A percentile compares a stretch with the other conserved stretches of the same genome.
Evolutionary conservation across 164 flowering plant genomes (phyloP).

Genomic region (Liquidambar formosana): DNA sequence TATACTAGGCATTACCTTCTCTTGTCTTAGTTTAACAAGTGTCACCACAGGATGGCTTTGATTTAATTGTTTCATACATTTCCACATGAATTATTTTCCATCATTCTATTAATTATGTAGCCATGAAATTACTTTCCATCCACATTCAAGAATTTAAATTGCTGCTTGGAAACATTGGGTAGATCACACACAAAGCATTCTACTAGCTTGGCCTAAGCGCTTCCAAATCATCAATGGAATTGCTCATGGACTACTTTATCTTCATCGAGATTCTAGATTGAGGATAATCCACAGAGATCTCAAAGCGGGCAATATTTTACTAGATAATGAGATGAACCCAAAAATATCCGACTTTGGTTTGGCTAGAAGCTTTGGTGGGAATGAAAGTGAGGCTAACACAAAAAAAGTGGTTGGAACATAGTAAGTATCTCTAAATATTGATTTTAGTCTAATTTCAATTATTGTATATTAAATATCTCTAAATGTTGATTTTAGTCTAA

Average conservation of each 20-base stretch:
- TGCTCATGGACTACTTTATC: slow-evolving; percentile 9
- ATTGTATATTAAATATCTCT: too few relatives aligned
- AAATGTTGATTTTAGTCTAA: background rate
- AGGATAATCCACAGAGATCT: slow-evolving; percentile 9
- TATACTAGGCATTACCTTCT: too few relatives aligned
- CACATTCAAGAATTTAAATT: background rate
- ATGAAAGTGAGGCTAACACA: slow-evolving; percentile 6
- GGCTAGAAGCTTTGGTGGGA: slow-evolving; percentile 11
- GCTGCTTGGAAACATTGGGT: background rate
- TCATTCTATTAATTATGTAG: too few relatives aligned
- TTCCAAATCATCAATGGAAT: slow-evolving; percentile 8
- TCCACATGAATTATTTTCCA: too few relatives aligned
- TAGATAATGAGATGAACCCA: slow-evolving; percentile 4
- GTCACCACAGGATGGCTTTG: too few relatives aligned
- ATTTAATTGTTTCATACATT: too few relatives aligned
- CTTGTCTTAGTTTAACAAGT: too few relatives aligned
- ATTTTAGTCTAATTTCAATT: too few relatives aligned
- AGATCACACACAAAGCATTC: background rate
- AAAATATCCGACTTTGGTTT: slow-evolving; percentile 8
- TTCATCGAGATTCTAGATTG: slow-evolving; percentile 8
- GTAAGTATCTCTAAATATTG: background rate
- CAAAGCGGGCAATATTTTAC: slow-evolving; percentile 3
- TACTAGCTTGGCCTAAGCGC: slow-evolving; percentile 9
- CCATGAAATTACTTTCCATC: background rate
- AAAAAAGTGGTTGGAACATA: slow-evolving; percentile 8